A percentile compares a stretch with the other conserved stretches of the same genome.
Evolutionary conservation across 345 rosid species (phyloP).

Genomic region (Anastatica hierochuntica): DNA sequence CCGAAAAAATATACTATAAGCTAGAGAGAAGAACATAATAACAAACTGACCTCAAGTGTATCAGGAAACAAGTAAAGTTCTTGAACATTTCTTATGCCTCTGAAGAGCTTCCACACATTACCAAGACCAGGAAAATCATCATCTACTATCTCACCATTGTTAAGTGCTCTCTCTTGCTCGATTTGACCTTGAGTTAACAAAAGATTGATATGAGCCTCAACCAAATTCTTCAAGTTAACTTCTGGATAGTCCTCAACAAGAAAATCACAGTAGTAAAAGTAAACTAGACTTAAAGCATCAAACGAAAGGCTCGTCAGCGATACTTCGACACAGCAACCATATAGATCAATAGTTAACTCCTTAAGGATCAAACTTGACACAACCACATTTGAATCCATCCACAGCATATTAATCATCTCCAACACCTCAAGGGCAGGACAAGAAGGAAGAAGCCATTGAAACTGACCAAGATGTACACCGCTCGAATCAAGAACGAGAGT

Average conservation of each 20-base stretch:
- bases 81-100: neutral
- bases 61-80: neutral
- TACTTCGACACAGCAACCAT: neutral
- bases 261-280: neutral
- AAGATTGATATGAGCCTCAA: neutral
- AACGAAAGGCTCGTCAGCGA: neutral
- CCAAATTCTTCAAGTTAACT: neutral
- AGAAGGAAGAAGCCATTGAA: neutral
- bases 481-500: neutral
- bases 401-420: neutral
- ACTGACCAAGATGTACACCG: neutral
- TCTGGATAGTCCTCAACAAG: neutral
- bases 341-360: neutral
- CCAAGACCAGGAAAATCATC: neutral
- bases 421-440: constrained; percentile 3
- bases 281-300: neutral
- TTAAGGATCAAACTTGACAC: neutral
- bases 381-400: neutral
- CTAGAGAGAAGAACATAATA: too few relatives aligned
- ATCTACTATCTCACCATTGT: neutral
- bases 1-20: neutral
- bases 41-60: neutral
- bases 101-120: neutral
- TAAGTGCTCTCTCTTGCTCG: neutral
- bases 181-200: neutral